Percentiles rank a stretch among this genome's conserved stretches.
phyloP scores from a whole-genome alignment of 257 asterid genomes.

The Scutellaria barbata region DNA sequence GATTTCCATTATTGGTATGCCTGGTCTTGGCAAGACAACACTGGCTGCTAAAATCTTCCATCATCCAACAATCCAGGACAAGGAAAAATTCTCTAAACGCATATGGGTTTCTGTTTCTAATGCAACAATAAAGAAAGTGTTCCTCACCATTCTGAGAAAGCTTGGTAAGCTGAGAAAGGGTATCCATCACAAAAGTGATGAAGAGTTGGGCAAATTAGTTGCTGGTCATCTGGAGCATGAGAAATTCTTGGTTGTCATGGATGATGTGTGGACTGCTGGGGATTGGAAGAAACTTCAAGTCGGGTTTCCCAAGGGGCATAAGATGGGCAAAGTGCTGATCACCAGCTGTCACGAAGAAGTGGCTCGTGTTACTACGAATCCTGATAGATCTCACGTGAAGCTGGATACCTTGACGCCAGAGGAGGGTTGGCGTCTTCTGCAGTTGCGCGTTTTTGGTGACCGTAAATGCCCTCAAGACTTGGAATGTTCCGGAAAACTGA shows the following conservation, averaged over 20 bases:
- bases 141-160: slow-evolving; percentile 43
- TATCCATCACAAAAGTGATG: slow-evolving; percentile 24
- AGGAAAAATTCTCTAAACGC: slow-evolving; percentile 46
- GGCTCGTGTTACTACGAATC: slow-evolving; percentile 33
- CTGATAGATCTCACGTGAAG: slow-evolving; percentile 33
- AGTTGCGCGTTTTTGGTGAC: slow-evolving; percentile 45
- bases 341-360: slow-evolving; percentile 48
- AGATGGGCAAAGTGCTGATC: slow-evolving; percentile 47
- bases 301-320: slow-evolving; percentile 44
- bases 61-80: slow-evolving; percentile 29
- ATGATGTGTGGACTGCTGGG: slow-evolving; percentile 46
- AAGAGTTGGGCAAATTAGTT: slow-evolving; percentile 35
- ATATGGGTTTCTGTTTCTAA: slow-evolving; percentile 52
- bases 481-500: slow-evolving; percentile 36
- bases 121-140: slow-evolving; percentile 37
- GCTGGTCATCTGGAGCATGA: slow-evolving; percentile 20
- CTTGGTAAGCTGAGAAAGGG: slow-evolving; percentile 37
- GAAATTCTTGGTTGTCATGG: slow-evolving; percentile 49
- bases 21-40: slow-evolving; percentile 59
- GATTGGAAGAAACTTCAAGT: slow-evolving; percentile 43
- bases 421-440: slow-evolving; percentile 50
- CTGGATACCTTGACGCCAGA: slow-evolving; percentile 43
- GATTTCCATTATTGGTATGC: slow-evolving; percentile 57
- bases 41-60: slow-evolving; percentile 45
- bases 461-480: slow-evolving; percentile 44